These are phyloP conservation scores for Glonium stellatum DNA, from an alignment of 495 filamentous ascomycete species.

Conservation along the genomic window DNA sequence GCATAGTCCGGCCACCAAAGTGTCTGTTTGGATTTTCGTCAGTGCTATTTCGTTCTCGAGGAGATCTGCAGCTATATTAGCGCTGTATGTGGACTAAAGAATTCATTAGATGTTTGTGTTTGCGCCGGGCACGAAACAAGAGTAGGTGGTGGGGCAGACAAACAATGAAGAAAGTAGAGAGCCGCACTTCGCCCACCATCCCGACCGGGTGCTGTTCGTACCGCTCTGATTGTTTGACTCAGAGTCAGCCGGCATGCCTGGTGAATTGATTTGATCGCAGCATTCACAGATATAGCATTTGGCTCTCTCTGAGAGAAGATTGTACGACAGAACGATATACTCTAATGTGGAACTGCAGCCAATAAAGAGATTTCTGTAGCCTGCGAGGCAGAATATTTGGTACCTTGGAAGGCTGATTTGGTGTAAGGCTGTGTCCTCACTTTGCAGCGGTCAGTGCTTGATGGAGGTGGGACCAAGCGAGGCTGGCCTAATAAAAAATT, in stretches of 20 bases:
- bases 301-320: neutral
- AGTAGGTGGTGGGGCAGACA: constrained; percentile 2
- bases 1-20: neutral
- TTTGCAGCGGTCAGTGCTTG: no score
- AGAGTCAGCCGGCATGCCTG: constrained; percentile 17
- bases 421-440: no score
- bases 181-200: constrained; percentile 19
- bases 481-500: neutral
- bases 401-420: neutral
- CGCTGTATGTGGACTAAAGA: neutral
- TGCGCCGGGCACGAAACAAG: neutral
- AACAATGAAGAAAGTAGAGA: constrained; percentile 12
- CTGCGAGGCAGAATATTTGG: constrained; percentile 1
- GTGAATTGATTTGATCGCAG: neutral
- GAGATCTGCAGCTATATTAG: neutral
- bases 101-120: neutral
- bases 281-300: constrained; percentile 9
- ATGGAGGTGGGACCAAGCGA: neutral
- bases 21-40: constrained; percentile 1
- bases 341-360: neutral
- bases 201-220: constrained; percentile 3
- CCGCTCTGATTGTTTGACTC: constrained; percentile 11
- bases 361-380: neutral
- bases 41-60: neutral
- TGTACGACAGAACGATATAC: neutral